Conservation (phyloP, 805 yeast species). For the Yamadazyma akitaensis region DNA sequence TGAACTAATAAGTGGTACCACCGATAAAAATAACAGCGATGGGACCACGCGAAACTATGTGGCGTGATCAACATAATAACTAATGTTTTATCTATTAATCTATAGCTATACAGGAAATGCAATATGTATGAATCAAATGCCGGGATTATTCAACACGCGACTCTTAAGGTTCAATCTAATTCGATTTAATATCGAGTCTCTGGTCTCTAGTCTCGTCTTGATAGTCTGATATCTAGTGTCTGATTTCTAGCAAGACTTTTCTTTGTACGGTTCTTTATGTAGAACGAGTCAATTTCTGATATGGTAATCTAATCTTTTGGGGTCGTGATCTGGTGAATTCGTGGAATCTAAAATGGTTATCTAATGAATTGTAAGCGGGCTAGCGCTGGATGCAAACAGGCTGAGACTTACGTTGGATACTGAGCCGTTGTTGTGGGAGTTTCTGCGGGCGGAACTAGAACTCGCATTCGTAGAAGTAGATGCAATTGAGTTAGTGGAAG, state of each 20-base stretch:
- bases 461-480: not conserved
- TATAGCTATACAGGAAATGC: not conserved
- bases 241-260: not conserved
- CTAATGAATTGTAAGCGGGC: not conserved
- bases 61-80: not conserved
- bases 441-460: not conserved
- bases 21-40: not conserved
- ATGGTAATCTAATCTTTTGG: too few relatives aligned
- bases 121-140: too few relatives aligned
- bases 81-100: not conserved
- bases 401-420: not conserved
- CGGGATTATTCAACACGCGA: too few relatives aligned
- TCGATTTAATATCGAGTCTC: too few relatives aligned
- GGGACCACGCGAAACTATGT: not conserved
- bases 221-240: not conserved
- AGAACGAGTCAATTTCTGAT: too few relatives aligned
- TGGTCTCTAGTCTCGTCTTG: too few relatives aligned
- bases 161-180: too few relatives aligned
- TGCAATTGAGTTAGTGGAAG: not conserved
- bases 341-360: too few relatives aligned
- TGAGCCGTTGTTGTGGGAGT: not conserved
- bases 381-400: constrained; percentile 4
- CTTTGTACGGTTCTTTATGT: too few relatives aligned
- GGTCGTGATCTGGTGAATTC: not conserved
- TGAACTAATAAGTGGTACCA: too few relatives aligned